A percentile compares a stretch with the other conserved stretches of the same genome.
Evolutionary conservation across 2,329 filamentous ascomycete species (phyloP).

Genomic region (Lizonia empirigonia): DNA sequence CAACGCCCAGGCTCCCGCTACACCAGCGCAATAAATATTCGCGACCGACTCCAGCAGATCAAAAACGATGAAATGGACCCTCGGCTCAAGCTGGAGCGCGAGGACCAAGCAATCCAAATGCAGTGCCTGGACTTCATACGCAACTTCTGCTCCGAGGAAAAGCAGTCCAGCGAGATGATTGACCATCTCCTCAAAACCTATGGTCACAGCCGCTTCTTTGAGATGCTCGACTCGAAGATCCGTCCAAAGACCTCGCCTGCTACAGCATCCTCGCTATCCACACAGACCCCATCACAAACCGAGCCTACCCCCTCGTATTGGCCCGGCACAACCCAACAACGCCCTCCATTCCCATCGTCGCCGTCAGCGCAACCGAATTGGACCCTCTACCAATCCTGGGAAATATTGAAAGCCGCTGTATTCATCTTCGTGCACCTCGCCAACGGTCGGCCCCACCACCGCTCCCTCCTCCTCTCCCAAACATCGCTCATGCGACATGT

Average conservation of each 20-base stretch:
- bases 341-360: slow-evolving; percentile 20
- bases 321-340: slow-evolving; percentile 67
- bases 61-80: slow-evolving; percentile 72
- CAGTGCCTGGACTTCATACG: slow-evolving; percentile 88
- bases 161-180: slow-evolving; percentile 70
- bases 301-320: slow-evolving; percentile 35
- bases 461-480: slow-evolving; percentile 70
- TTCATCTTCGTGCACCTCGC: slow-evolving; percentile 89
- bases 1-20: slow-evolving; percentile 46
- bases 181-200: slow-evolving; percentile 79
- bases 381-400: slow-evolving; percentile 47
- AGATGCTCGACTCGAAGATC: slow-evolving; percentile 79
- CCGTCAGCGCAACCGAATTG: slow-evolving; percentile 52
- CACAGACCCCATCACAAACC: slow-evolving; percentile 10
- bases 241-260: slow-evolving; percentile 52
- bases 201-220: slow-evolving; percentile 78
- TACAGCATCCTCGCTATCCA: slow-evolving; percentile 1
- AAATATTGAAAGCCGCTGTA: slow-evolving; percentile 78
- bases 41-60: slow-evolving; percentile 52
- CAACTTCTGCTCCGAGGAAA: slow-evolving; percentile 78
- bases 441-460: slow-evolving; percentile 77
- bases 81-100: slow-evolving; percentile 69
- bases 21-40: slow-evolving; percentile 43
- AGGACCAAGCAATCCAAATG: slow-evolving; percentile 86
- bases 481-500: slow-evolving; percentile 75